Percentiles rank a stretch among this genome's conserved stretches.
These are phyloP conservation scores for Alloascoidea africana DNA, from an alignment of 805 yeast species.

Conservation along the genomic window DNA sequence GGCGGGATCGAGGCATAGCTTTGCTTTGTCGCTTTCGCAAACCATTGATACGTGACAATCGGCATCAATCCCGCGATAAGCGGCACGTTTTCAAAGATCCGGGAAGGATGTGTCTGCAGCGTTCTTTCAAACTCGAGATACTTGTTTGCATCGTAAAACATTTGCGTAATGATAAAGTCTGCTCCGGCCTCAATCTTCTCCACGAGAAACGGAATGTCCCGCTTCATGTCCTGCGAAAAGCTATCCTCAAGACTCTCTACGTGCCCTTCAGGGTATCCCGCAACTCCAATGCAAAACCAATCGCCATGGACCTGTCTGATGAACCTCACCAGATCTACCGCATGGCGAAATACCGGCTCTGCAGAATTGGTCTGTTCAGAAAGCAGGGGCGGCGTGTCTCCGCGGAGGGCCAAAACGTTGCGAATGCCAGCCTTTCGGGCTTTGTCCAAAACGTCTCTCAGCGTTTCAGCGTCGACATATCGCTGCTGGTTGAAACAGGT, in stretches of 20 bases:
- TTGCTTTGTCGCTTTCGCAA: slow-evolving; percentile 76
- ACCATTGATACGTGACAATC: slow-evolving; percentile 67
- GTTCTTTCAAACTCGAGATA: slow-evolving; percentile 48
- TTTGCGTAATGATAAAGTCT: slow-evolving; percentile 80
- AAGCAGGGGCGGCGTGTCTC: slow-evolving; percentile 91
- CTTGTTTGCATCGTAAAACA: slow-evolving; percentile 77
- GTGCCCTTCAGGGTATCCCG: slow-evolving; percentile 97
- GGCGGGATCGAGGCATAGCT: slow-evolving; percentile 77
- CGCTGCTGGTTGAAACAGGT: slow-evolving; percentile 91
- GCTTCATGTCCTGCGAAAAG: slow-evolving; percentile 43
- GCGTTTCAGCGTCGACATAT: slow-evolving; percentile 65
- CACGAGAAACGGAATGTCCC: slow-evolving; percentile 65
- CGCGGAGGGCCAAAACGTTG: slow-evolving; percentile 85
- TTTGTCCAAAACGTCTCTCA: slow-evolving; percentile 60
- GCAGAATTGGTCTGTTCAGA: slow-evolving; percentile 37
- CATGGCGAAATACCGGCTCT: slow-evolving; percentile 51
- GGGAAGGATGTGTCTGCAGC: slow-evolving; percentile 24
- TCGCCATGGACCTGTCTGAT: slow-evolving; percentile 59
- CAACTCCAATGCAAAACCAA: slow-evolving; percentile 88
- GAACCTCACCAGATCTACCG: slow-evolving; percentile 76
- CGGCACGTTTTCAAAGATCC: slow-evolving; percentile 28
- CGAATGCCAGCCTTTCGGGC: slow-evolving; percentile 72
- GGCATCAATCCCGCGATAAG: slow-evolving; percentile 89
- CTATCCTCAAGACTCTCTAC: slow-evolving; percentile 70
- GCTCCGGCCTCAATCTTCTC: slow-evolving; percentile 93